A percentile compares a stretch with the other conserved stretches of the same genome.
Conservation (phyloP, 2,329 filamentous ascomycete genomes). For the Sarocladiaceae sp. region DNA sequence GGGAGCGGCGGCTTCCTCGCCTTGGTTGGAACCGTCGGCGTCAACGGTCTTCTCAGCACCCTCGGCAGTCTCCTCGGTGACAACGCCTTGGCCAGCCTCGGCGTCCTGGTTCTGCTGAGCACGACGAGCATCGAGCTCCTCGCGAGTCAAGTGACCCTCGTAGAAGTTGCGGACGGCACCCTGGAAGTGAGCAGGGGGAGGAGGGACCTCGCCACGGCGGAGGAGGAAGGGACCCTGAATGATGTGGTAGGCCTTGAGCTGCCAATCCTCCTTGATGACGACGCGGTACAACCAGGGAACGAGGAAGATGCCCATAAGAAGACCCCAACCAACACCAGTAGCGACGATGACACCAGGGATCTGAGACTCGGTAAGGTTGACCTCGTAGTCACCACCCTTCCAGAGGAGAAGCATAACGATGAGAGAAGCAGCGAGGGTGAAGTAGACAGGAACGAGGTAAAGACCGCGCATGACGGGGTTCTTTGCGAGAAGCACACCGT, state of each 20-base stretch:
- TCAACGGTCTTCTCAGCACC: conserved; percentile 26
- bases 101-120: conserved; percentile 21
- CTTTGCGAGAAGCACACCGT: conserved; percentile 47
- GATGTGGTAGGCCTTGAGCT: conserved; percentile 52
- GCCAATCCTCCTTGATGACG: conserved; percentile 57
- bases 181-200: conserved; percentile 36
- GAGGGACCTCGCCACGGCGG: conserved; percentile 33
- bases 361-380: conserved; percentile 43
- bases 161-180: conserved; percentile 50
- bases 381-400: conserved; percentile 42
- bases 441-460: conserved; percentile 50
- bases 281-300: conserved; percentile 56
- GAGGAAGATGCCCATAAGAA: conserved; percentile 48
- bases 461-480: conserved; percentile 52
- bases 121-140: conserved; percentile 42
- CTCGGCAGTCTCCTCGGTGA: conserved; percentile 18
- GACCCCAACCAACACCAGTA: conserved; percentile 43
- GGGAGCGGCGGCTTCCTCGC: conserved; percentile 25
- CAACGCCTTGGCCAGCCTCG: conserved; percentile 15
- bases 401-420: conserved; percentile 59
- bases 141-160: conserved; percentile 49
- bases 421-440: conserved; percentile 49
- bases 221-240: conserved; percentile 50
- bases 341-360: conserved; percentile 52
- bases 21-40: conserved; percentile 26